These are phyloP conservation scores for Hyphodiscus hymeniophilus DNA, from an alignment of 495 filamentous ascomycete species.

Conservation along the genomic window DNA sequence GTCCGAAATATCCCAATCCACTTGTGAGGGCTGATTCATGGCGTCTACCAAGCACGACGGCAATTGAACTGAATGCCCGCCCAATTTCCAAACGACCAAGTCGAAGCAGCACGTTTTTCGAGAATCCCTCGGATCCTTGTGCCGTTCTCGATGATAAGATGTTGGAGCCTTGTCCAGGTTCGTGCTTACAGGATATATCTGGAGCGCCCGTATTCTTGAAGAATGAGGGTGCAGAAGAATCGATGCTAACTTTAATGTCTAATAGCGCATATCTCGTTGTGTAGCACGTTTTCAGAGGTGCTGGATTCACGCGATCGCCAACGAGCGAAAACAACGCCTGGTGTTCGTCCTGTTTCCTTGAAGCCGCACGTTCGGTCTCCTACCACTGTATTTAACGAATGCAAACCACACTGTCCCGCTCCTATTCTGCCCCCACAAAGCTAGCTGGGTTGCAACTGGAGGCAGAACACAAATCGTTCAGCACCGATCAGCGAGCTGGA, in stretches of 20 bases:
- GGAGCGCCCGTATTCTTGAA: too few species aligned
- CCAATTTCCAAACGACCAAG: slow-evolving; percentile 12
- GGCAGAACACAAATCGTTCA: slow-evolving; percentile 1
- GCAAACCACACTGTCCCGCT: slow-evolving; percentile 4
- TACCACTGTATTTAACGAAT: slow-evolving; percentile 9
- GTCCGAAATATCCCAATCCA: slow-evolving; percentile 12
- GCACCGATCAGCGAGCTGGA: background rate
- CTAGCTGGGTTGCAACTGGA: background rate
- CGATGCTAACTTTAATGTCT: too few species aligned
- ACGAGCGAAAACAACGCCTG: background rate
- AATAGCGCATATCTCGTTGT: too few species aligned
- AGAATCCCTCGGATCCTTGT: slow-evolving; percentile 15
- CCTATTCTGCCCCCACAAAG: background rate
- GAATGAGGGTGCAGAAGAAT: too few species aligned
- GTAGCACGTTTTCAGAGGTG: too few species aligned
- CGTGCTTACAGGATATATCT: slow-evolving; percentile 11
- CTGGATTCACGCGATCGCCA: background rate
- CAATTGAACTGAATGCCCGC: slow-evolving; percentile 16
- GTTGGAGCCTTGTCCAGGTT: slow-evolving; percentile 19
- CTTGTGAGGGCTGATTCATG: slow-evolving; percentile 17
- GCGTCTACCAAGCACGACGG: slow-evolving; percentile 2
- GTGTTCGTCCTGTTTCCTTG: background rate
- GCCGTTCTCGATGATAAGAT: slow-evolving; percentile 18
- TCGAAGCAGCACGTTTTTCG: slow-evolving; percentile 21
- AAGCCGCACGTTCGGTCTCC: background rate